Evolutionary conservation across 257 asterid species (phyloP), one percentile per base, ranked within the genome.

Genomic region (Fraxinus americana): DNA sequence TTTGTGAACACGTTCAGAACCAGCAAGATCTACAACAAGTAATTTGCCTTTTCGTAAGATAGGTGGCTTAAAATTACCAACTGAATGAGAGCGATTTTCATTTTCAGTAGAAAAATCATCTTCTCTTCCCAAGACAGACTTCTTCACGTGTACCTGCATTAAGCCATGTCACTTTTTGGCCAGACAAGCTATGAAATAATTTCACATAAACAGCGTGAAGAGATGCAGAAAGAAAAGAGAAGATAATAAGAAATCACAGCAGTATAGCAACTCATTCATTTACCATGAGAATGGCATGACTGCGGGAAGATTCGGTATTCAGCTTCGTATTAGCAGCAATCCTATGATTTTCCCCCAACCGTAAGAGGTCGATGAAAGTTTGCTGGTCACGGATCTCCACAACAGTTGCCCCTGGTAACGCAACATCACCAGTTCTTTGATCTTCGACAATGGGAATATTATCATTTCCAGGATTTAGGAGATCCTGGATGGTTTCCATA

Each of bases 241-340:
- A 73, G 45, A 1, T 19, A 73, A 25, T 45, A 75, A 61, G 67
- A 7, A 67, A 54, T 27, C 41, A 70, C 45, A 77, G 13, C 8
- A 61, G 9, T 14, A 36, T n/a, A 78, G 50, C 70, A 78, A 72
- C 45, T 75, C 75, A 41, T 52, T 61, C 63, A 80, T 48, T 84
- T 85, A 96, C 99, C 99, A 96, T 91, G 83, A 96, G 98, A 85
- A 96, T 90, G 73, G 97, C 99, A 83, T 96, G 99, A 89, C 99
- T 96, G 21, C 99, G 97, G 71, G 99, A 96, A 88, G 99, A 96
- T 87, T 96, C 99, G 67, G 98, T 92, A 85, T 96, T 96, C 80
- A 96, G 86, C 88, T 90, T 96, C 73, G 99, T 96, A 87, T 96
- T 96, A 67, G 99, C 99, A 74, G 99, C 99, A 88, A 87, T 78